These are phyloP conservation scores for Euptelea pleiosperma DNA, from an alignment of 164 flowering plant species.

Conservation along the genomic window DNA sequence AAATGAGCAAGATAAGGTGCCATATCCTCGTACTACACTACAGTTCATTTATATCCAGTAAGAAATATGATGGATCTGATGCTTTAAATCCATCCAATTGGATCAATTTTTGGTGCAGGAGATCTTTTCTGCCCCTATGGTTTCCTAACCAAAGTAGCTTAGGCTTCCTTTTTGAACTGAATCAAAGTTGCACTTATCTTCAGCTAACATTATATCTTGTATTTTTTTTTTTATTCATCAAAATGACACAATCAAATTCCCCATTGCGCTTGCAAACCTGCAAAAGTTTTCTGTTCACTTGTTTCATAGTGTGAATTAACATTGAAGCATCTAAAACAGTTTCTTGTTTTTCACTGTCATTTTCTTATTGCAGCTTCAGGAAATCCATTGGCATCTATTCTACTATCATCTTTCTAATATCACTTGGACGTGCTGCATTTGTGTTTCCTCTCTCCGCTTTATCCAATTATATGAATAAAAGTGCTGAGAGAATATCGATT, in stretches of 20 bases:
- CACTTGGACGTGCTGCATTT: slow-evolving; percentile 87
- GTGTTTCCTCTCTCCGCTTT: slow-evolving; percentile 75
- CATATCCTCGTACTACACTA: not conserved
- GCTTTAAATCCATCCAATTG: too few relatives aligned
- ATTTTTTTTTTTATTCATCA: too few relatives aligned
- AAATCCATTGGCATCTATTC: slow-evolving; percentile 38
- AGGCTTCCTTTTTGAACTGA: not conserved
- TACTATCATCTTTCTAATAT: slow-evolving; percentile 40
- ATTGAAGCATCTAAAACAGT: too few relatives aligned
- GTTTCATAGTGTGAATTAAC: too few relatives aligned
- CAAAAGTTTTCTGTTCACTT: too few relatives aligned
- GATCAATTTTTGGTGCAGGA: too few relatives aligned
- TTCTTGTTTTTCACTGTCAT: too few relatives aligned
- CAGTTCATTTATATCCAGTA: not conserved
- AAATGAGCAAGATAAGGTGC: slow-evolving; percentile 55
- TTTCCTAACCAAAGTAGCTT: too few relatives aligned
- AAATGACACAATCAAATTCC: too few relatives aligned
- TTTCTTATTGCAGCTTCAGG: slow-evolving; percentile 45
- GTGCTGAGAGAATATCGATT: slow-evolving; percentile 26
- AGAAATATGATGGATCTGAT: not conserved
- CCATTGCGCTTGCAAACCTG: too few relatives aligned
- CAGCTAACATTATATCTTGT: not conserved
- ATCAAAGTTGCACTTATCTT: not conserved
- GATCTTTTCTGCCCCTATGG: too few relatives aligned
- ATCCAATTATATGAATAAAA: slow-evolving; percentile 55